Percentiles rank a stretch among this genome's conserved stretches.
Conservation (phyloP, 495 filamentous ascomycete species). For the Sporormia fimetaria region DNA sequence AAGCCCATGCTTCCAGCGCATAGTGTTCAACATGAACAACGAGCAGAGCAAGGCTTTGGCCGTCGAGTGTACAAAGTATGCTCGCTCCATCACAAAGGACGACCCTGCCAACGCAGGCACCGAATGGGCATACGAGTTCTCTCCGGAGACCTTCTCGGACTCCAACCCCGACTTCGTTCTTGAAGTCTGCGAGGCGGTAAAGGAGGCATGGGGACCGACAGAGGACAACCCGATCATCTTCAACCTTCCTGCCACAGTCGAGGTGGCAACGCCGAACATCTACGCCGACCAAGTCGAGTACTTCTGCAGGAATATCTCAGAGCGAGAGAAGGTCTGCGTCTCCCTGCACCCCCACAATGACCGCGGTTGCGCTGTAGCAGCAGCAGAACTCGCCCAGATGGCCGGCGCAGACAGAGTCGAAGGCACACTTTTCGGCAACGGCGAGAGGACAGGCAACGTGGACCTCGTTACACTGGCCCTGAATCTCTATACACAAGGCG, state of each 20-base stretch:
- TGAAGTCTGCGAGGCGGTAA: conserved; percentile 84
- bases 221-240: conserved; percentile 84
- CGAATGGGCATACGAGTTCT: conserved; percentile 93
- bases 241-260: conserved; percentile 93
- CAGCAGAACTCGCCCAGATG: conserved; percentile 90
- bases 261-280: conserved; percentile 90
- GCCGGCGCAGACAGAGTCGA: conserved; percentile 93
- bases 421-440: conserved; percentile 91
- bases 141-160: conserved; percentile 93
- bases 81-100: conserved; percentile 88
- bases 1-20: conserved; percentile 78
- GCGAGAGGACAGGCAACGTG: conserved; percentile 92
- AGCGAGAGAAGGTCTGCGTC: conserved; percentile 70
- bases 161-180: conserved; percentile 74
- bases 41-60: conserved; percentile 73
- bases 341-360: conserved; percentile 92
- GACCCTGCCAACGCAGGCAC: conserved; percentile 64
- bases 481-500: conserved; percentile 93
- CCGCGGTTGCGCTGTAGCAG: conserved; percentile 77
- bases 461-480: conserved; percentile 89
- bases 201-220: conserved; percentile 84
- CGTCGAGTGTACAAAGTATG: conserved; percentile 75
- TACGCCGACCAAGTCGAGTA: conserved; percentile 97
- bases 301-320: conserved; percentile 70
- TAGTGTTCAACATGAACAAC: conserved; percentile 81